Percentiles rank a stretch among this genome's conserved stretches.
Evolutionary conservation across 163 green algal species (phyloP).

Genomic region (Coccomyxa subellipsoidea): DNA sequence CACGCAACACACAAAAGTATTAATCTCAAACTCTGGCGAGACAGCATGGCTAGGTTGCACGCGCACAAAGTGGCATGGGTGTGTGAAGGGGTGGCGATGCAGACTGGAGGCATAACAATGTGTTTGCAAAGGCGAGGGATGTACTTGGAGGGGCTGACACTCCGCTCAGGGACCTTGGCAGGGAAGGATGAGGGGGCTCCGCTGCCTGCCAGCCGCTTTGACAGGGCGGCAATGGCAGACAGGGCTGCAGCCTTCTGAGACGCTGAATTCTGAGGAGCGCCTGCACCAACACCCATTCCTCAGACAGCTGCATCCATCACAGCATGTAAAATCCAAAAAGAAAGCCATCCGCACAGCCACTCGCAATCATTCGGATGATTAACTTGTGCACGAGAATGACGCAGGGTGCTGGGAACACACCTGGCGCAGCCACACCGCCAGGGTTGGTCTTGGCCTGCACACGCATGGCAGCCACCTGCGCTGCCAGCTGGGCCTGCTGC

Average conservation of each 20-base stretch:
- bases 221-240: constrained; percentile 39
- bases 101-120: neutral
- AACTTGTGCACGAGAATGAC: too few relatives aligned
- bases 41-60: too few relatives aligned
- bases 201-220: constrained; percentile 19
- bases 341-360: too few relatives aligned
- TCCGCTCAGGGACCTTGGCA: neutral
- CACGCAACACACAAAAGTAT: neutral
- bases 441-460: constrained; percentile 12
- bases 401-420: neutral
- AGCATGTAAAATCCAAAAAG: too few relatives aligned
- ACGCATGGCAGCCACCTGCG: constrained; percentile 30
- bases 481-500: constrained; percentile 25
- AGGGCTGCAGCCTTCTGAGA: constrained; percentile 42
- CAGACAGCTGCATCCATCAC: neutral
- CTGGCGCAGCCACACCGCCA: neutral
- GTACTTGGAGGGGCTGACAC: constrained; percentile 3
- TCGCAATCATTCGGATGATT: too few relatives aligned
- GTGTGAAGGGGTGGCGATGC: too few relatives aligned
- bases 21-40: too few relatives aligned
- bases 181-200: neutral
- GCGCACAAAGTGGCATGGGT: too few relatives aligned
- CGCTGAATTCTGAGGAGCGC: constrained; percentile 24
- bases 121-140: neutral
- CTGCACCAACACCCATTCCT: too few relatives aligned